These are phyloP conservation scores for Iberis pinnata DNA, from an alignment of 345 rosid genomes.

Conservation along the genomic window DNA sequence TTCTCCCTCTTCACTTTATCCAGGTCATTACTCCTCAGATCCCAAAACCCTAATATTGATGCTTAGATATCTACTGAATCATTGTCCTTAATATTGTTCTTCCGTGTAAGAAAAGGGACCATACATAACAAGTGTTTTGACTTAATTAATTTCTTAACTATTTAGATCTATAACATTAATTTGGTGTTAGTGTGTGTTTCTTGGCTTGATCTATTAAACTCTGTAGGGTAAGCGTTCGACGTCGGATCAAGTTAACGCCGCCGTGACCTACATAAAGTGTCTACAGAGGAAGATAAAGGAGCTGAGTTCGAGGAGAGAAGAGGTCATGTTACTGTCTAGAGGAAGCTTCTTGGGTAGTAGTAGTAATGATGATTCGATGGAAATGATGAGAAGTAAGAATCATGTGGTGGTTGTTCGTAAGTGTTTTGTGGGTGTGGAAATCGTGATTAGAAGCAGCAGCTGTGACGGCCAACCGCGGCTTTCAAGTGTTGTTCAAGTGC, in stretches of 20 bases:
- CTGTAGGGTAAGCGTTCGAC: slow-evolving; percentile 74
- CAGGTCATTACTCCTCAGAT: slow-evolving; percentile 19
- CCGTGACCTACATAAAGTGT: slow-evolving; percentile 53
- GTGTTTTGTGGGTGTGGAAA: slow-evolving; percentile 43
- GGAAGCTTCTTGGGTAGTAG: slow-evolving; percentile 11
- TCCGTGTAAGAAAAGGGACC: not conserved
- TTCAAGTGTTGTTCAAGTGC: slow-evolving; percentile 41
- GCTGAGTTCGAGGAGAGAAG: slow-evolving; percentile 38
- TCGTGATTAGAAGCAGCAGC: slow-evolving; percentile 34
- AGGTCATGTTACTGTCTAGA: slow-evolving; percentile 31
- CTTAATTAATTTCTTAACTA: not conserved
- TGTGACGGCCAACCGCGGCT: slow-evolving; percentile 30
- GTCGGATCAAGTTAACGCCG: slow-evolving; percentile 72
- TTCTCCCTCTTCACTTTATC: slow-evolving; percentile 26
- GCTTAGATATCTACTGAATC: slow-evolving; percentile 2
- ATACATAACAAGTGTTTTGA: not conserved
- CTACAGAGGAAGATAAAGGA: slow-evolving; percentile 39
- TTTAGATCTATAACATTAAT: slow-evolving; percentile 11
- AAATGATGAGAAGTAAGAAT: not conserved
- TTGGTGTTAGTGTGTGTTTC: slow-evolving; percentile 13
- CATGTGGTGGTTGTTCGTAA: slow-evolving; percentile 38
- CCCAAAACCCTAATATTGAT: slow-evolving; percentile 20
- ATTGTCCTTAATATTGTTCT: not conserved
- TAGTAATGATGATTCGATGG: not conserved
- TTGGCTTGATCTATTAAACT: slow-evolving; percentile 10